phyloP scores from a whole-genome alignment of 2,329 filamentous ascomycete genomes.

The Grosmannia penicillata region DNA sequence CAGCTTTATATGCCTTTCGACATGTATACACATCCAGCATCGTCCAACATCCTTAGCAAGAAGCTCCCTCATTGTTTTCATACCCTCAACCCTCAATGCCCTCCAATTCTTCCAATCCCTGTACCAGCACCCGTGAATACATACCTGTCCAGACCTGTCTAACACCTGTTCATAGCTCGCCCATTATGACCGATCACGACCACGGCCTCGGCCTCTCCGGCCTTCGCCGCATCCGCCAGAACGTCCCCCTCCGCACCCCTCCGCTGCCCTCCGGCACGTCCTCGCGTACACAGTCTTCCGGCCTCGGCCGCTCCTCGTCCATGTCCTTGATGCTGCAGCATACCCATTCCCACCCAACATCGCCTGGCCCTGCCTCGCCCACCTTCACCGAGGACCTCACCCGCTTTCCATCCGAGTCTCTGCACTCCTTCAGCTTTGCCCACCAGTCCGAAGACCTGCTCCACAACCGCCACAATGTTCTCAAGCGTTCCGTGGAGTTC shows the following conservation, averaged over 20 bases:
- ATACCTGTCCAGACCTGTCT: too few species aligned
- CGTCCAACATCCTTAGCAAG: too few species aligned
- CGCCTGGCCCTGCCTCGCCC: constrained; percentile 55
- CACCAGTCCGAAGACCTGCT: constrained; percentile 87
- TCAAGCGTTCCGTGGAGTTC: constrained; percentile 91
- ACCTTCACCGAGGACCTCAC: constrained; percentile 76
- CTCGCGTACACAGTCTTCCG: constrained; percentile 43
- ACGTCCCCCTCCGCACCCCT: constrained; percentile 51
- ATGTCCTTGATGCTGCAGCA: constrained; percentile 50
- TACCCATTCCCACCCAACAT: constrained; percentile 19
- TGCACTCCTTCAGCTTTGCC: constrained; percentile 97
- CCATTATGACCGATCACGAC: constrained; percentile 73
- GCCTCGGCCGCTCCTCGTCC: constrained; percentile 52
- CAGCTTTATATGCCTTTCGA: too few species aligned
- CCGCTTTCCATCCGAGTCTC: constrained; percentile 84
- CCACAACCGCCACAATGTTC: constrained; percentile 78
- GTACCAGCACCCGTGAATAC: too few species aligned
- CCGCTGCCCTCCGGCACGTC: constrained; percentile 51
- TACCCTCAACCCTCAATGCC: too few species aligned
- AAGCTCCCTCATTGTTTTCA: too few species aligned
- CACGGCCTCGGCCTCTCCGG: constrained; percentile 76
- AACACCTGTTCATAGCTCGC: too few species aligned
- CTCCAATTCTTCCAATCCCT: too few species aligned
- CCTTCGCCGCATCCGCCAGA: constrained; percentile 84
- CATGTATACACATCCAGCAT: too few species aligned